Base-by-base conservation (phyloP, 305 asterid species). In the Ruellia speciosa region DNA sequence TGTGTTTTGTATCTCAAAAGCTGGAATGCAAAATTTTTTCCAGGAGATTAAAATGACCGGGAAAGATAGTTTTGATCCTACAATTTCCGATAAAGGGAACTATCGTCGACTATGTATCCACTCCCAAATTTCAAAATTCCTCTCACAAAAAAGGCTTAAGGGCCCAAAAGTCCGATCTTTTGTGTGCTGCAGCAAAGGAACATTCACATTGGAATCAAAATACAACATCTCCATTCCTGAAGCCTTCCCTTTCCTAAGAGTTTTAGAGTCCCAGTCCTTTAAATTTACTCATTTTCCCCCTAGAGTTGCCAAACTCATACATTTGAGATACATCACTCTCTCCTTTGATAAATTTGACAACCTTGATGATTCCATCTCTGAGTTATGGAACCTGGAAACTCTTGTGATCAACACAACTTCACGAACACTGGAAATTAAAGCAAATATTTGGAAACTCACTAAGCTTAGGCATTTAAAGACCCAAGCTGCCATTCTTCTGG, bases 381-480 rank as follows among this genome's bases (percentile, higher is more conserved):
- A 63, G 18, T 72, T 77, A 0, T 66, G 73, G 78, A 67, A 71
- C 60, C 55, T 77, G 7, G 72, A 77, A 33, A 74, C 74, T 14
- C 66, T 77, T 3, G 50, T 57, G 13, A 18, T 74, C 2, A 67
- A 68, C 20, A 69, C 72, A 9, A 13, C 15, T 14, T 57, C 58
- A 0, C 40, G 50, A 5, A 58, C 58, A 5, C 66, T 70, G 5
- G 70, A 59, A 34, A 58, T 67, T 46, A 51, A 37, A 53, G 70
- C 70, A 0, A 59, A 67, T 41, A 53, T 73, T 20, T 77, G 83
- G 79, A 70, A 74, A 35, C 59, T 77, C 76, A 50, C 46, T 19
- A 70, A 68, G 14, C 33, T 77, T 49, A 71, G 77, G 62, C 78
- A 77, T 63, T 5, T 77, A 16, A 63, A 66, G 54, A 77, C 80